Conservation (phyloP, 2,329 filamentous ascomycete genomes). For the Helotiales sp. region DNA sequence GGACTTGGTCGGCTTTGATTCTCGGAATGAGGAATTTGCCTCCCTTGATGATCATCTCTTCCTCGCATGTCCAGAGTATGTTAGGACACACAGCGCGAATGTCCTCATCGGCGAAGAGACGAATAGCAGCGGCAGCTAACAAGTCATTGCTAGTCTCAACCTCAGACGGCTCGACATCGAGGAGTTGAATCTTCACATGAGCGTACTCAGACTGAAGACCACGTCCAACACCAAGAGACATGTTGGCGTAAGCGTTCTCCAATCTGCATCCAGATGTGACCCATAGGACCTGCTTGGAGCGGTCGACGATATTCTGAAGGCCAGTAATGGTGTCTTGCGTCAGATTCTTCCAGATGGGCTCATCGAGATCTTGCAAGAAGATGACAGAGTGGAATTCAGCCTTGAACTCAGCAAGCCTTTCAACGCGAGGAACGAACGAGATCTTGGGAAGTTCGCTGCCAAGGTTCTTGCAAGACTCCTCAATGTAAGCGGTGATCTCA, state of each 20-base stretch:
- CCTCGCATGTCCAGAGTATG: conserved; percentile 12
- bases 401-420: conserved; percentile 1
- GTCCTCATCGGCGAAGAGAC: conserved; percentile 11
- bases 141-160: conserved; percentile 10
- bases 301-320: conserved; percentile 7
- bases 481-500: conserved; percentile 6
- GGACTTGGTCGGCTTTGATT: conserved; percentile 6
- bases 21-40: conserved; percentile 12
- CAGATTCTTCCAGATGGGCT: conserved; percentile 10
- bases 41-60: conserved; percentile 11
- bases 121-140: conserved; percentile 9
- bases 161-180: conserved; percentile 12
- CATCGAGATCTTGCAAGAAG: conserved; percentile 11
- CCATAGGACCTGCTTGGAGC: conserved; percentile 13
- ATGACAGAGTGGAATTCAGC: conserved; percentile 4
- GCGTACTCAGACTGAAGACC: conserved; percentile 15
- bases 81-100: conserved; percentile 9
- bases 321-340: conserved; percentile 9
- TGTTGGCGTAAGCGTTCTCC: conserved; percentile 13
- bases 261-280: conserved; percentile 8
- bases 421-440: conserved; percentile 6
- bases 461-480: not conserved
- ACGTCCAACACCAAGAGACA: conserved; percentile 14
- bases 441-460: conserved; percentile 6
- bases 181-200: conserved; percentile 10